Conservation (phyloP, 768 basidiomycete species). For the Boletus subcaerulescens region DNA sequence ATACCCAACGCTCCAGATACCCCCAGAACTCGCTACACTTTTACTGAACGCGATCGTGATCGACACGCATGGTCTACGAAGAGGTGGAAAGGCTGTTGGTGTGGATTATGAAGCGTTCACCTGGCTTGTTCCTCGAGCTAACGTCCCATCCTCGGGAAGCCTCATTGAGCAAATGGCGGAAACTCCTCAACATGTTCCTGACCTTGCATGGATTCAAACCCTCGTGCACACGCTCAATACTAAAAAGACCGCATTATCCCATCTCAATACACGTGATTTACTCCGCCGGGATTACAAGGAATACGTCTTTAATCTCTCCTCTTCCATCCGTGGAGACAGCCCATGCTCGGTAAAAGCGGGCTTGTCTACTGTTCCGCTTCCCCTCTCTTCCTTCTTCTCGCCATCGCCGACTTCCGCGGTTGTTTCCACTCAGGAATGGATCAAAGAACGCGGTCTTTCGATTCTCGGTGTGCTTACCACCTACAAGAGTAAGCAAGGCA, state of each 20-base stretch:
- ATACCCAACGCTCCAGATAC: conserved; percentile 29
- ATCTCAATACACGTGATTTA: conserved; percentile 70
- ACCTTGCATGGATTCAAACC: conserved; percentile 42
- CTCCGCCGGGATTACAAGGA: conserved; percentile 96
- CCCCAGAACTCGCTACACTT: conserved; percentile 70
- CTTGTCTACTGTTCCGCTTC: conserved; percentile 77
- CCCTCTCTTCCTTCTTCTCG: conserved; percentile 45
- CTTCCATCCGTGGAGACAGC: conserved; percentile 19
- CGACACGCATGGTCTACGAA: conserved; percentile 80
- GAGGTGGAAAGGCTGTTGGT: conserved; percentile 70
- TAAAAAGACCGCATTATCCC: conserved; percentile 67
- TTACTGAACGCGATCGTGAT: conserved; percentile 79
- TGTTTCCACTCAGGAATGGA: conserved; percentile 47
- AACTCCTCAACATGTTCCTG: conserved; percentile 31
- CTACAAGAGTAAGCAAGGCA: conserved; percentile 51
- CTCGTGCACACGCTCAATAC: conserved; percentile 43
- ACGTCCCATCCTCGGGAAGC: conserved; percentile 30
- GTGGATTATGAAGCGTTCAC: conserved; percentile 63
- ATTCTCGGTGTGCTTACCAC: conserved; percentile 81
- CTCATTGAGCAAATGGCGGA: not conserved
- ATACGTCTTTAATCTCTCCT: conserved; percentile 51
- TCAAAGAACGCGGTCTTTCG: conserved; percentile 59
- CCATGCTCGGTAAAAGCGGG: conserved; percentile 57
- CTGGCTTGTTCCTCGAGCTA: conserved; percentile 61
- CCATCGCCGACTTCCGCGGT: conserved; percentile 21